A percentile compares a stretch with the other conserved stretches of the same genome.
These are phyloP conservation scores for Sugiyamaella paludigena DNA, from an alignment of 1,139 yeast genomes.

Conservation along the genomic window DNA sequence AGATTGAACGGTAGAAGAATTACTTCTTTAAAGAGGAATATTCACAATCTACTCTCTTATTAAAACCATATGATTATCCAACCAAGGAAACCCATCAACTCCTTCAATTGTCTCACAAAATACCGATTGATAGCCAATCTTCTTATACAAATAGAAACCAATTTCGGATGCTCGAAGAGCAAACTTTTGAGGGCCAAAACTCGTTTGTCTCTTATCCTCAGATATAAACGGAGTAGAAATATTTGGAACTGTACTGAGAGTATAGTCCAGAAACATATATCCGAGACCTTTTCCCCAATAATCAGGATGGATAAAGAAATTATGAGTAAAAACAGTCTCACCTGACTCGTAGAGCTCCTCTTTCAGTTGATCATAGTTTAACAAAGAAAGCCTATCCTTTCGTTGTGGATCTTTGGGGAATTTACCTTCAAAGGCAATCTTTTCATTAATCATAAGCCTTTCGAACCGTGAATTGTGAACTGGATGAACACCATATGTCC, in stretches of 20 bases:
- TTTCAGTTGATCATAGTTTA: slow-evolving; percentile 3
- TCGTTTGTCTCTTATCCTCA: slow-evolving; percentile 1
- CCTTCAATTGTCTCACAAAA: no score
- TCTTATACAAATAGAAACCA: slow-evolving; percentile 11
- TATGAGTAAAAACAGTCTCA: slow-evolving; percentile 2
- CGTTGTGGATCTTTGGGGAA: slow-evolving; percentile 1
- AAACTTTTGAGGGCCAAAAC: slow-evolving; percentile 15
- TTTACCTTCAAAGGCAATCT: background rate
- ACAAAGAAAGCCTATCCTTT: slow-evolving; percentile 2
- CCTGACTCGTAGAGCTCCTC: slow-evolving; percentile 2
- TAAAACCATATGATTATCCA: no score
- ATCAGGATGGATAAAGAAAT: slow-evolving; percentile 11
- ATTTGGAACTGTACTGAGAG: slow-evolving; percentile 7
- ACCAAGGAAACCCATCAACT: no score
- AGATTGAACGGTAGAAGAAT: no score
- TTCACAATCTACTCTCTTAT: no score
- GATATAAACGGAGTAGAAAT: slow-evolving; percentile 13
- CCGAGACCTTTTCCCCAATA: slow-evolving; percentile 14
- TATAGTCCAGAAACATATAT: background rate
- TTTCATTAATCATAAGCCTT: background rate
- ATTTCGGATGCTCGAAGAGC: slow-evolving; percentile 8
- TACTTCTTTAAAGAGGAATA: no score
- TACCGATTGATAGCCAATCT: slow-evolving; percentile 12
- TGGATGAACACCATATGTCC: slow-evolving; percentile 8
- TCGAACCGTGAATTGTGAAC: background rate